Conservation (phyloP, 176 grass and related monocot genomes). For the Cenchrus americanus region DNA sequence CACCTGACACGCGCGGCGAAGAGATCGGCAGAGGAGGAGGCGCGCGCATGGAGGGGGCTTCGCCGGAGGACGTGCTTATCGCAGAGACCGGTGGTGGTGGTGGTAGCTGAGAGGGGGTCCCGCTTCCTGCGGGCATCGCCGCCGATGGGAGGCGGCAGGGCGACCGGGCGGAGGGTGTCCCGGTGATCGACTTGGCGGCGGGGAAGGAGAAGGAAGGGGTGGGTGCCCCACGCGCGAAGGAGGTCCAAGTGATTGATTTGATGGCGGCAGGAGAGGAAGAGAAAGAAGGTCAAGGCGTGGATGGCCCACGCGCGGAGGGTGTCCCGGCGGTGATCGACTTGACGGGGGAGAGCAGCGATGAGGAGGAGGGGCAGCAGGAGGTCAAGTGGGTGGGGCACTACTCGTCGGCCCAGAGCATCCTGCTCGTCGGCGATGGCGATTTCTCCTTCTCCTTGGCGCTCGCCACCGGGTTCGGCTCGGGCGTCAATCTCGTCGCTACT, state of each 20-base stretch:
- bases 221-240: neutral
- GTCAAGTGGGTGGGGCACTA: constrained; percentile 13
- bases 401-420: constrained; percentile 6
- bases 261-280: neutral
- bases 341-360: neutral
- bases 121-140: neutral
- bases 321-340: neutral
- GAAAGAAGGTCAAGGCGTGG: neutral
- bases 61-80: neutral
- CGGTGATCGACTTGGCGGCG: neutral
- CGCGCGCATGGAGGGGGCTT: neutral
- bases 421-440: neutral
- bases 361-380: neutral
- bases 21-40: neutral
- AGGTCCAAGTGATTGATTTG: neutral
- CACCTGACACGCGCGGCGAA: neutral
- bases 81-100: too few species aligned
- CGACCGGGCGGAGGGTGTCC: neutral
- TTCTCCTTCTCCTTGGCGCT: constrained; percentile 16
- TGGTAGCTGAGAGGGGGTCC: neutral
- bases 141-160: neutral
- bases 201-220: neutral
- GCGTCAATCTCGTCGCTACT: neutral
- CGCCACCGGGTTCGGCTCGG: neutral
- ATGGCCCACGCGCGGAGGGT: neutral